Evolutionary conservation across 75 land plant genomes (phyloP), one percentile per base, ranked within the genome.

Genomic region (Pinus taeda): DNA sequence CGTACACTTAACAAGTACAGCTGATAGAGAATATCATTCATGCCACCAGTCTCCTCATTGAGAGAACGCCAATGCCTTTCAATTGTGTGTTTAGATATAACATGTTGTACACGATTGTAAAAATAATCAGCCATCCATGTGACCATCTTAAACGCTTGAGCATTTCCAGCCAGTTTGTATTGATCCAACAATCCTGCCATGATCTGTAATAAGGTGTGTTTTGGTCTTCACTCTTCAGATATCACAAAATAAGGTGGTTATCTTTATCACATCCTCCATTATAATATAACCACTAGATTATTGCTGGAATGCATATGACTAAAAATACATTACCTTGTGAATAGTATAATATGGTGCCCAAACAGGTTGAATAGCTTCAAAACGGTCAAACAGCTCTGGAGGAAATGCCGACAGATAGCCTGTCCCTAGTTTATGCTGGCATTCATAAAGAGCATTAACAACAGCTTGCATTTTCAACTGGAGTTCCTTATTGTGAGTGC

Each of bases 291-390:
- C 37, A 21, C 79, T 24, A 29, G 14, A 33, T 7, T n/a, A 18
- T 22, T 14, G 55, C 30, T 60, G n/a, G 62, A 60, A 60, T 22
- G 22, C n/a, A 60, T 60, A 15, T 56, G 15, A n/a, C 20, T 36
- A 70, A 13, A 24, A 49, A 21, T 64, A 74, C 65, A n/a, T 39
- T 60, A 95, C 96, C 96, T 95, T 95, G 86, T 95, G 98, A 64
- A 95, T 91, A 57, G 98, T 93, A 81, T 93, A 91, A 67, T 93
- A 93, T 12, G 96, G 98, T 4, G 98, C 98, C 98, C 96, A 95
- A 20, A 95, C 98, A 64, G 81, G 77, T 65, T 89, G 49, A 29
- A 95, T 65, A 24, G 86, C 87, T 78, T 95, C 98, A 81, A 93
- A 89, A 2, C 92, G 92, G 76, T 95, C 96, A 76, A 93, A 93